Base-by-base conservation (phyloP, 306 rosid species). In the Citrullus mucosospermus region DNA sequence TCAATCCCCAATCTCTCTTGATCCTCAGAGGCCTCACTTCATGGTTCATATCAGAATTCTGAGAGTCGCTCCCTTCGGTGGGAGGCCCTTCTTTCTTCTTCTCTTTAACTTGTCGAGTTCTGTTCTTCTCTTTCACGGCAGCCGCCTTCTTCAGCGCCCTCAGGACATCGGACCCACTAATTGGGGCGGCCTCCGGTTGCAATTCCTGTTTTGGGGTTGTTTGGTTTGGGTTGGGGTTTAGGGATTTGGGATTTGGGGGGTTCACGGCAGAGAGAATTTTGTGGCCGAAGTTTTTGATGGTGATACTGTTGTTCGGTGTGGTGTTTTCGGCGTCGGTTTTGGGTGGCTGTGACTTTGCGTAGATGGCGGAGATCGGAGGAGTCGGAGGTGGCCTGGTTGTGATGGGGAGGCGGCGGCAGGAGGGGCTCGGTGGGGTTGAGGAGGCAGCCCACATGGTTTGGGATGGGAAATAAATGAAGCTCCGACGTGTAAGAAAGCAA, bases 361-460 rank as follows among this genome's bases (percentile, higher is more conserved):
- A 41, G 73, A 38, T 1, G 72, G 14, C 25, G 6, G 41, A 39
- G 34, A 68, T 3, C 50, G 69, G 69, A 62, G 43, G 5, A 2
- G 43, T 7, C 2, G 72, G 54, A 0, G 36, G 75, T 3, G 12
- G 75, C 4, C 6, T 20, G 75, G 75, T 43, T 5, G 56, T 13
- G 5, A n/a, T 20, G 2, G 55, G 17, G 75, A 43, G 55, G 36
- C 18, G 38, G 18, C 11, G 55, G 56, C 55, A n/a, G 38, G 18
- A 69, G 1, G 56, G 75, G 55, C 2, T 39, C 0, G 75, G 75
- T n/a, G 55, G 12, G 75, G 36, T 43, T 6, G 55, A 11, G 6
- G 55, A n/a, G 36, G 55, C 75, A 44, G 75, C 56, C 75, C 75
- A 69, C 75, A 69, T 69, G 2, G 36, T 67, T 67, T 67, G 28